Percentiles rank a stretch among this genome's conserved stretches.
Evolutionary conservation across 2,329 filamentous ascomycete species (phyloP).

Genomic region (Diplocarpon mali): DNA sequence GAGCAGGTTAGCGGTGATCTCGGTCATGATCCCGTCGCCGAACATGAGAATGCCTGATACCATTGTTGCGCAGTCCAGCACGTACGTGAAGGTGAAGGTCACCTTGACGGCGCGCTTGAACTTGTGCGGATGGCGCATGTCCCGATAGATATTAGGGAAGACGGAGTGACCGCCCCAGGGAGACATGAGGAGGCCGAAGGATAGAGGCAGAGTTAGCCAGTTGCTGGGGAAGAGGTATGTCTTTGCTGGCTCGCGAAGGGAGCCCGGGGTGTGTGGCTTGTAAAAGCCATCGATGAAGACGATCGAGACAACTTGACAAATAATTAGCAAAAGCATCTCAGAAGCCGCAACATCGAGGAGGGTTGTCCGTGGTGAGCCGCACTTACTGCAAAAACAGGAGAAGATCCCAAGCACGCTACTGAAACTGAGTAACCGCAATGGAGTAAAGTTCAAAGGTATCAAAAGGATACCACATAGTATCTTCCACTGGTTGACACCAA

Average conservation of each 20-base stretch:
- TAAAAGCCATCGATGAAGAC: constrained; percentile 78
- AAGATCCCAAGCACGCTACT: constrained; percentile 90
- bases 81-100: constrained; percentile 77
- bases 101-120: constrained; percentile 61
- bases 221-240: constrained; percentile 78
- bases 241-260: constrained; percentile 65
- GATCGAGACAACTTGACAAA: constrained; percentile 60
- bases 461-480: constrained; percentile 68
- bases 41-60: constrained; percentile 89
- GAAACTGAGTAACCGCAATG: constrained; percentile 73
- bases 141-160: constrained; percentile 77
- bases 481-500: constrained; percentile 69
- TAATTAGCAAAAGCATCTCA: background rate
- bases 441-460: constrained; percentile 73
- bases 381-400: constrained; percentile 76
- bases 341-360: background rate
- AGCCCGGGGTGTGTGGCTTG: constrained; percentile 70
- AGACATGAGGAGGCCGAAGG: constrained; percentile 82
- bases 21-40: constrained; percentile 74
- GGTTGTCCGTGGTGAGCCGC: background rate
- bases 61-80: constrained; percentile 73
- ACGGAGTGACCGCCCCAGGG: constrained; percentile 55
- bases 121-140: constrained; percentile 64
- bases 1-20: constrained; percentile 86
- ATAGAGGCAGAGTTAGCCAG: constrained; percentile 75